Conservation (phyloP, 148 eudicot genomes). For the Mesembryanthemum crystallinum region DNA sequence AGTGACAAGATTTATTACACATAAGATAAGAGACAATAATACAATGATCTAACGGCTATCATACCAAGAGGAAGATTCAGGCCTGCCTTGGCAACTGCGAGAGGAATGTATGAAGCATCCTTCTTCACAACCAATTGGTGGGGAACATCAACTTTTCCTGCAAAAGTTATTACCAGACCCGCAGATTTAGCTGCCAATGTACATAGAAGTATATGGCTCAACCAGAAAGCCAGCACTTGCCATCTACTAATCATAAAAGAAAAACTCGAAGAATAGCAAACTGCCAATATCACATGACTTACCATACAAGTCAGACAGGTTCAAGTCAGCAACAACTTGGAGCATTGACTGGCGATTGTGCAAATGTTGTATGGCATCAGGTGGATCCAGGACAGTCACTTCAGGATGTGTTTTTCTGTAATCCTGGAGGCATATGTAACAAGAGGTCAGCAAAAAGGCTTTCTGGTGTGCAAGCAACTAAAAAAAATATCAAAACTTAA, state of each 20-base stretch:
- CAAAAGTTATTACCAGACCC: slow-evolving; percentile 13
- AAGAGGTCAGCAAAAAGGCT: slow-evolving; percentile 16
- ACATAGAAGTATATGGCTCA: neutral
- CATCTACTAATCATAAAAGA: neutral
- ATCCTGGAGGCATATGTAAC: slow-evolving; percentile 49
- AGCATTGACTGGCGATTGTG: slow-evolving; percentile 93
- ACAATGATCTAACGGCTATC: neutral
- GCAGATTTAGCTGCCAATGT: neutral
- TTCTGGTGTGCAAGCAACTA: neutral
- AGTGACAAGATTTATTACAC: neutral
- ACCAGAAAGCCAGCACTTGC: neutral
- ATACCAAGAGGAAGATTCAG: slow-evolving; percentile 82
- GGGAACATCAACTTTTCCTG: slow-evolving; percentile 86
- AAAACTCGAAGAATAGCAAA: neutral
- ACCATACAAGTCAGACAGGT: slow-evolving; percentile 72
- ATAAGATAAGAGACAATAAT: neutral
- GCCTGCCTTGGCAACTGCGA: slow-evolving; percentile 67
- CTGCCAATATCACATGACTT: slow-evolving; percentile 19
- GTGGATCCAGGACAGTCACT: slow-evolving; percentile 92
- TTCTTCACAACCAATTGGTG: slow-evolving; percentile 74
- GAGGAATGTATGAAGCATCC: slow-evolving; percentile 75
- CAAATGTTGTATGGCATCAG: slow-evolving; percentile 86
- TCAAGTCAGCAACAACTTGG: slow-evolving; percentile 82
- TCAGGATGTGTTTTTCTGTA: slow-evolving; percentile 70
- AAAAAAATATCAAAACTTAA: no score